Evolutionary conservation across 1,284 basidiomycete species (phyloP), one percentile per base, ranked within the genome.

Genomic region (Ganoderma resinaceum): DNA sequence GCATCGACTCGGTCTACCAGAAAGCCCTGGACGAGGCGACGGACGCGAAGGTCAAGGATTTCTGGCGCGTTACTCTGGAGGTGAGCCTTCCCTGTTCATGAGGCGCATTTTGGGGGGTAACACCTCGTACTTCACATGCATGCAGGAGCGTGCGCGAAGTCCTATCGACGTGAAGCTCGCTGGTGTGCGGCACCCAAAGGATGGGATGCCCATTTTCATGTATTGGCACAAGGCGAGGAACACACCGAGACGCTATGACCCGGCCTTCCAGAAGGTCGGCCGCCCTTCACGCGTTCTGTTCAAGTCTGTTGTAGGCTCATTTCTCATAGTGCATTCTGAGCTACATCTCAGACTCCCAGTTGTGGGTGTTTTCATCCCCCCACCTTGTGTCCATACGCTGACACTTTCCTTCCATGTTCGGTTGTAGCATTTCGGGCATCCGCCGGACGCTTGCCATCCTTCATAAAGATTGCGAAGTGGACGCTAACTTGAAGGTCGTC

Each of bases 271-370:
- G 75, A 96, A 96, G 83, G 95, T 93, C 66, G 62, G 84, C 20
- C 8, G 29, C 42, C n/a, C 26, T 57, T 16, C n/a, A 53, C 20
- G 14, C 46, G 18, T 9, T 33, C 4, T 12, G 5, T 37, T 20
- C 3, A 35, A n/a, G 12, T 53, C 64, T 31, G 63, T 20, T 40
- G 31, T 33, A 16, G n/a, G 62, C 35, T 53, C 61, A 61, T 29
- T 11, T 16, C 20, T 46, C 35, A 3, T 74, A 96, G 93, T 95
- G 93, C 74, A 95, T 97, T 69, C 84, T 97, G 62, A 90, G 91
- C 3, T 97, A 96, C 75, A 86, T 95, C 64, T 95, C 95, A 1
- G 95, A 97, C 79, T 82, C 94, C 58, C 86, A 92, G 76, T 93
- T 96, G 92, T 94, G 76, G 58, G 88, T 80, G 40, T 23, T 52